phyloP scores from a whole-genome alignment of 2,329 filamentous ascomycete species.

The Fusarium sublunatum region DNA sequence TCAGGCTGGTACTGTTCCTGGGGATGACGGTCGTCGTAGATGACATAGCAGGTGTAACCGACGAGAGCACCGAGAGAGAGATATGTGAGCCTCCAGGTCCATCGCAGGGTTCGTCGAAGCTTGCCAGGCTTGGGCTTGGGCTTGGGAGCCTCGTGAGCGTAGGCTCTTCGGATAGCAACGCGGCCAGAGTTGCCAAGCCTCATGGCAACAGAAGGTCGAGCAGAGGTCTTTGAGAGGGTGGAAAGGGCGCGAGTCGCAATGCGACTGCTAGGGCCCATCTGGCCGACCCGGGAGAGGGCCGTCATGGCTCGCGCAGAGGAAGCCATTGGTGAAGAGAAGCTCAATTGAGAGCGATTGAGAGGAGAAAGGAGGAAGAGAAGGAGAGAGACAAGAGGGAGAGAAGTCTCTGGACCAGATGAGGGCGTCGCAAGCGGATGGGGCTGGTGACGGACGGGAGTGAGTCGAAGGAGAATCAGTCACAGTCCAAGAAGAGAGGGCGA shows the following conservation, averaged over 20 bases:
- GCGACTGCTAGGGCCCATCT: constrained; percentile 46
- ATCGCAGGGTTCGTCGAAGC: constrained; percentile 77
- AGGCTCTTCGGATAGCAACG: constrained; percentile 58
- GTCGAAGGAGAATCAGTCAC: constrained; percentile 41
- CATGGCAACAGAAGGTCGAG: constrained; percentile 51
- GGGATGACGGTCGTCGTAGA: constrained; percentile 86
- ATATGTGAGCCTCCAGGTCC: constrained; percentile 86
- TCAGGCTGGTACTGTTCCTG: constrained; percentile 82
- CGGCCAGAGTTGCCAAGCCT: constrained; percentile 52
- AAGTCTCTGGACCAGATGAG: constrained; percentile 38
- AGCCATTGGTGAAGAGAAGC: constrained; percentile 54
- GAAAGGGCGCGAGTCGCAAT: constrained; percentile 51
- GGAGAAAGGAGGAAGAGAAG: constrained; percentile 18
- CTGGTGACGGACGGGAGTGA: constrained; percentile 39
- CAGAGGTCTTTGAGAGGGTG: constrained; percentile 46
- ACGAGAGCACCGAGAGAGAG: constrained; percentile 76
- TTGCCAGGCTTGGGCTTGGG: constrained; percentile 64
- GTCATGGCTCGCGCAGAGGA: constrained; percentile 58
- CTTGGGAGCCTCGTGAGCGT: constrained; percentile 63
- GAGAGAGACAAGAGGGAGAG: constrained; percentile 24
- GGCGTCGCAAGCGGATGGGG: constrained; percentile 34
- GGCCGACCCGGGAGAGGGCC: constrained; percentile 49
- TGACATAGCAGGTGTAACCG: constrained; percentile 79
- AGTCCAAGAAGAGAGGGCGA: constrained; percentile 34
- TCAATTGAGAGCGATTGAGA: constrained; percentile 44